Evolutionary conservation across 345 rosid genomes (phyloP).

Genomic region (Hirschfeldia incana): DNA sequence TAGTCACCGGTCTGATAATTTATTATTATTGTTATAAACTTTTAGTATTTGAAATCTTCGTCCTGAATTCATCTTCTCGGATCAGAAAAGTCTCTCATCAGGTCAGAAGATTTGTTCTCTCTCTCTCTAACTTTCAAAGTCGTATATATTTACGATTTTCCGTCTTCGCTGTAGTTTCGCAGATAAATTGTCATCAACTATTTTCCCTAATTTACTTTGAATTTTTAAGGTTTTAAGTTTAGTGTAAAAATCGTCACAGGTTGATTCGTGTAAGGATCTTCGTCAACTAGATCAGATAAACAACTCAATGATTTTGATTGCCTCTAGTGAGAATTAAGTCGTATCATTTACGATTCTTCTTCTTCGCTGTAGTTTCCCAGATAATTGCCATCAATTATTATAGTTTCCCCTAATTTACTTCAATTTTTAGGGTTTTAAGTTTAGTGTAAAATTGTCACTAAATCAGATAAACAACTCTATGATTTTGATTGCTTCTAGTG

Average conservation of each 20-base stretch:
- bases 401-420: neutral
- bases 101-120: neutral
- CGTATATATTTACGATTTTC: neutral
- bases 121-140: conserved; percentile 14
- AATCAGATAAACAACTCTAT: neutral
- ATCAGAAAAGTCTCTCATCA: conserved; percentile 4
- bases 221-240: neutral
- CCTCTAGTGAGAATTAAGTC: neutral
- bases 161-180: neutral
- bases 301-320: neutral
- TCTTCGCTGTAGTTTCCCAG: neutral
- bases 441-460: neutral
- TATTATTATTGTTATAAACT: neutral
- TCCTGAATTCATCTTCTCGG: neutral
- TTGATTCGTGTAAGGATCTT: too few relatives aligned
- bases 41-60: neutral
- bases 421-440: neutral
- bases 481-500: neutral
- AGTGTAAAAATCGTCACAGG: neutral
- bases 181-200: neutral
- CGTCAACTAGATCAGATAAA: neutral
- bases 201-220: neutral
- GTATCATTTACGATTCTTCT: neutral
- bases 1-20: neutral
- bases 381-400: neutral